These are phyloP conservation scores for Colletotrichum sp. DNA, from an alignment of 2,329 filamentous ascomycete genomes.

Conservation along the genomic window DNA sequence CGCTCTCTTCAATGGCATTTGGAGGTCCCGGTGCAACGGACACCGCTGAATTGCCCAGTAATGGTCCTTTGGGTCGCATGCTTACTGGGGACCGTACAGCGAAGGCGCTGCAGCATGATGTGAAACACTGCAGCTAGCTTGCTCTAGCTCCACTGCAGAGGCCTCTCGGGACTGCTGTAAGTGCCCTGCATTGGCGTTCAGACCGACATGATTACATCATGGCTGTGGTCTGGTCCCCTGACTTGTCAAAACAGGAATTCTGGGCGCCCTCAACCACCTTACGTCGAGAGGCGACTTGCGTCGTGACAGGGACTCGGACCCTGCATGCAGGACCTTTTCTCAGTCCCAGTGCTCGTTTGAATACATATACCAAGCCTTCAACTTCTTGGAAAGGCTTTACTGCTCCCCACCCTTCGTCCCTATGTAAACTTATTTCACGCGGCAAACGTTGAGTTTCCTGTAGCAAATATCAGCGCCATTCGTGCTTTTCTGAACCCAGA, in stretches of 20 bases:
- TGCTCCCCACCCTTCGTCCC: background rate
- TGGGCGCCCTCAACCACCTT: background rate
- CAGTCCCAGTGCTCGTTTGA: background rate
- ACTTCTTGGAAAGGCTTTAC: background rate
- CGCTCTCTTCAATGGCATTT: background rate
- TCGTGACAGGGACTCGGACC: background rate
- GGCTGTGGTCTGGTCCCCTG: conserved; percentile 11
- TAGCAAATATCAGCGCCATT: background rate
- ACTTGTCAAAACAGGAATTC: conserved; percentile 22
- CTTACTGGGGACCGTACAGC: background rate
- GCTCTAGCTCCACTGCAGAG: conserved; percentile 9
- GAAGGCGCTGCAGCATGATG: conserved; percentile 5
- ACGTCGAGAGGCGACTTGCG: background rate
- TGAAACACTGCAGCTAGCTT: conserved; percentile 8
- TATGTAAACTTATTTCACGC: background rate
- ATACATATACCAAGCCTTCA: background rate
- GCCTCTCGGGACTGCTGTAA: conserved; percentile 1
- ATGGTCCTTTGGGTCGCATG: background rate
- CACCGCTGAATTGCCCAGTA: background rate
- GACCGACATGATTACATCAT: conserved; percentile 22
- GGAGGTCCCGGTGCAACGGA: background rate
- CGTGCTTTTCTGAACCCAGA: background rate
- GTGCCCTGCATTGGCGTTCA: conserved; percentile 13
- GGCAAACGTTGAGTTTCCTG: background rate
- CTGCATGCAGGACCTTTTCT: background rate